A percentile compares a stretch with the other conserved stretches of the same genome.
Evolutionary conservation across 2,329 filamentous ascomycete species (phyloP).

Genomic region (Claviceps cyperi): DNA sequence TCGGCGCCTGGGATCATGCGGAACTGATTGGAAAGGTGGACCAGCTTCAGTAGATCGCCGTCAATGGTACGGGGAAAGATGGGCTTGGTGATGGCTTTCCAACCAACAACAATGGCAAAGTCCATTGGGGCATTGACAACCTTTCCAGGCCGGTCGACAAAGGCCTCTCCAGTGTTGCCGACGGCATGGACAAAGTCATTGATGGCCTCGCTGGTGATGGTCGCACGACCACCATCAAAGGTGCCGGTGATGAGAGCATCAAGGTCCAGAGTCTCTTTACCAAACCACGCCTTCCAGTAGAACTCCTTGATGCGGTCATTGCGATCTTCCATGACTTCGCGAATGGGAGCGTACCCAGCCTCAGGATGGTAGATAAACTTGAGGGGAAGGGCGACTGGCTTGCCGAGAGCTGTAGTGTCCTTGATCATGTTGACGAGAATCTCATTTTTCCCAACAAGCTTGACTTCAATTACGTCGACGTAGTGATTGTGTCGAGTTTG

Average conservation of each 20-base stretch:
- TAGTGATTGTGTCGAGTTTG: conserved; percentile 76
- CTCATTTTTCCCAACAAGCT: conserved; percentile 58
- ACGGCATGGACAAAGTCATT: conserved; percentile 99
- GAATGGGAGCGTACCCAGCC: conserved; percentile 91
- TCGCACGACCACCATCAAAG: conserved; percentile 80
- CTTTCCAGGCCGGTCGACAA: conserved; percentile 90
- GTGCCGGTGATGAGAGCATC: conserved; percentile 71
- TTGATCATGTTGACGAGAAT: conserved; percentile 87
- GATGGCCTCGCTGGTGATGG: conserved; percentile 82
- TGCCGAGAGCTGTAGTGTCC: conserved; percentile 73
- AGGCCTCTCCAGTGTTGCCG: conserved; percentile 93
- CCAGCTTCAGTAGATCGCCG: conserved; percentile 86
- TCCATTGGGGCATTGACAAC: conserved; percentile 95
- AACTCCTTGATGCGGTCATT: conserved; percentile 99
- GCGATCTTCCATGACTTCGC: conserved; percentile 87
- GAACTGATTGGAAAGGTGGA: conserved; percentile 95
- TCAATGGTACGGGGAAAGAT: conserved; percentile 97
- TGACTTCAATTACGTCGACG: conserved; percentile 77
- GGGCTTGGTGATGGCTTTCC: conserved; percentile 98
- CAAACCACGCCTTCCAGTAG: conserved; percentile 97
- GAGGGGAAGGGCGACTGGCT: conserved; percentile 69
- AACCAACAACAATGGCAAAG: conserved; percentile 93
- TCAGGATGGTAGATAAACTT: conserved; percentile 91
- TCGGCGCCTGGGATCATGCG: conserved; percentile 94
- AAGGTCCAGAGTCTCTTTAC: conserved; percentile 68